phyloP scores from a whole-genome alignment of 352 stramenopile species.

The Pythium chondricola region DNA sequence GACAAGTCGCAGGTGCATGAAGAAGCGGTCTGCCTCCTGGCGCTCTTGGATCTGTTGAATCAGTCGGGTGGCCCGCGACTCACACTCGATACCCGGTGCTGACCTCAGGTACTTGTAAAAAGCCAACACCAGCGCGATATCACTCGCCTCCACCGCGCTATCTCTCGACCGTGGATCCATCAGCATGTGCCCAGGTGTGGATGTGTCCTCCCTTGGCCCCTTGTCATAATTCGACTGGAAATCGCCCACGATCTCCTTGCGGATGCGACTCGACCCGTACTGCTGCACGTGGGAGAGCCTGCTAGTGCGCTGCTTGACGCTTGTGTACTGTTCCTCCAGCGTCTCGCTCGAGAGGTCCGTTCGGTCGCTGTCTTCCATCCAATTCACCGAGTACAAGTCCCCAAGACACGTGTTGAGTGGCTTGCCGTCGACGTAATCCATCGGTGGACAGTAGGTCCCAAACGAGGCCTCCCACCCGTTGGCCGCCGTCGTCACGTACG shows the following conservation, averaged over 20 bases:
- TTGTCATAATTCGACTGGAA: conserved; percentile 78
- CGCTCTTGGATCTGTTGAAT: conserved; percentile 32
- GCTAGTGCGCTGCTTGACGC: conserved; percentile 59
- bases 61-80: conserved; percentile 25
- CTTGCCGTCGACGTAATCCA: conserved; percentile 66
- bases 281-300: conserved; percentile 78
- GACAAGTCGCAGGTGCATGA: neutral
- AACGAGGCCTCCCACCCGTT: conserved; percentile 86
- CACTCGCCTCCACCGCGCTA: conserved; percentile 41
- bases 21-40: conserved; percentile 31
- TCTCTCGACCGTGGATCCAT: neutral
- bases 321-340: conserved; percentile 65
- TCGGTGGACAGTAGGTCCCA: conserved; percentile 83
- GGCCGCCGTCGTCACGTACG: conserved; percentile 86
- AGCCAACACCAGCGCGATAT: conserved; percentile 62
- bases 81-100: conserved; percentile 21
- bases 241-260: conserved; percentile 77
- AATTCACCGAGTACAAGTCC: conserved; percentile 90
- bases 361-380: conserved; percentile 90
- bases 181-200: conserved; percentile 7
- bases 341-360: conserved; percentile 75
- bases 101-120: conserved; percentile 76
- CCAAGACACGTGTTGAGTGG: conserved; percentile 77
- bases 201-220: neutral
- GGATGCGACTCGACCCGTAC: conserved; percentile 49